Evolutionary conservation across 2,329 filamentous ascomycete species (phyloP), one percentile per base, ranked within the genome.

Genomic region (Hymenoscyphus scutula): DNA sequence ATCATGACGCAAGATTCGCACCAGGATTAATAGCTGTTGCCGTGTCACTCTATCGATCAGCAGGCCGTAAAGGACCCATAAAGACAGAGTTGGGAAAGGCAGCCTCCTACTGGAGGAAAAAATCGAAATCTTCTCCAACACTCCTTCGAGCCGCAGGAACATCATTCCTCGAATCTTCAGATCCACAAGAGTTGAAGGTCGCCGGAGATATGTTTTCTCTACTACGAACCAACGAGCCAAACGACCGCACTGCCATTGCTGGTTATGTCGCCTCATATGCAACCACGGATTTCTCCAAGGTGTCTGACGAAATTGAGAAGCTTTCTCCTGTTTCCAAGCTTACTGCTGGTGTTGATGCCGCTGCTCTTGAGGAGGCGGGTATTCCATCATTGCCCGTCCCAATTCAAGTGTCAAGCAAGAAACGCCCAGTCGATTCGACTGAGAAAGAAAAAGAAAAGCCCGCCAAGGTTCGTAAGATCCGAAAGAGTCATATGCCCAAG

Each of bases 231-330:
- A 81, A 86, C 63, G 82, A 92, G 51, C 79, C 83, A n/a, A 79
- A 79, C 45, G 91, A 96, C 69, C 83, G 82, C 34, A 82, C 89
- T 60, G 88, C 90, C 1, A 84, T 86, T 17, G 92, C 92, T 8
- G 95, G 95, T 1, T 85, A 95, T n/a, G 85, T 98, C 7, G 95
- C 95, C 2, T 89, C 92, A 10, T 86, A 90, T 69, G 89, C 90
- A 30, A 84, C 84, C 1, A 80, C 78, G 1, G 81, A 89, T 64
- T 81, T 84, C 1, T 74, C 80, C 8, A 83, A 83, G 65, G 79
- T 87, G 23, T 76, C 84, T 60, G 73, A 81, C 0, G 79, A 88
- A 61, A 76, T 86, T 10, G 76, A 80, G 19, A 78, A 80, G 51
- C 81, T 93, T 19, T 85, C 88, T 5, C 77, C 87, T 1, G 81